Evolutionary conservation across 768 basidiomycete species (phyloP).

Genomic region (Cubamyces sp.): DNA sequence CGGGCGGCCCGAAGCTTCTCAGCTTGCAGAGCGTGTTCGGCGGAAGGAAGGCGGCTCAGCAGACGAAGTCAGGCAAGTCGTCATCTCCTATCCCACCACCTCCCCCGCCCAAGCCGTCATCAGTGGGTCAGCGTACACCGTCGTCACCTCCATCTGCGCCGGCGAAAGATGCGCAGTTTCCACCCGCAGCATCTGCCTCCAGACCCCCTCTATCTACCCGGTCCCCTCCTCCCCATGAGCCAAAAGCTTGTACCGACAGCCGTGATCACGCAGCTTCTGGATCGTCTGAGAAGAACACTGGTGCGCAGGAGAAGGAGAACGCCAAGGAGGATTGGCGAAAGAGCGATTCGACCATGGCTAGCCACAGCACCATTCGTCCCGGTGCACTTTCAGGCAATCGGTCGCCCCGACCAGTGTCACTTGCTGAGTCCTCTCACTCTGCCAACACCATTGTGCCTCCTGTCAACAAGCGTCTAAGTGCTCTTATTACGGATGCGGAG

Average conservation of each 20-base stretch:
- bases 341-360: constrained; percentile 77
- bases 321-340: constrained; percentile 77
- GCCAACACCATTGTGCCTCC: constrained; percentile 69
- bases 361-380: constrained; percentile 72
- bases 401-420: constrained; percentile 71
- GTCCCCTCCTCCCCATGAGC: constrained; percentile 52
- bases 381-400: constrained; percentile 44
- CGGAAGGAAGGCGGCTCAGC: constrained; percentile 36
- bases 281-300: constrained; percentile 3
- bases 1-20: constrained; percentile 25
- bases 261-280: not conserved
- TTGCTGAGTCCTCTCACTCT: constrained; percentile 78
- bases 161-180: constrained; percentile 35
- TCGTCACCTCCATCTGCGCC: constrained; percentile 14
- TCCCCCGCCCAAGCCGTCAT: constrained; percentile 35
- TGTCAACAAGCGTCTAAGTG: constrained; percentile 66
- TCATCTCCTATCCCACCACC: constrained; percentile 34
- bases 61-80: constrained; percentile 20
- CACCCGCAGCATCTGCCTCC: constrained; percentile 57
- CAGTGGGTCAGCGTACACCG: constrained; percentile 3
- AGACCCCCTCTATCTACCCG: constrained; percentile 38
- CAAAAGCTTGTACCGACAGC: constrained; percentile 3
- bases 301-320: constrained; percentile 36
- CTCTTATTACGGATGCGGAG: constrained; percentile 68
- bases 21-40: constrained; percentile 44